Base-by-base conservation (phyloP, 768 basidiomycete genomes). In the Rhodosporidiobolus odoratus region DNA sequence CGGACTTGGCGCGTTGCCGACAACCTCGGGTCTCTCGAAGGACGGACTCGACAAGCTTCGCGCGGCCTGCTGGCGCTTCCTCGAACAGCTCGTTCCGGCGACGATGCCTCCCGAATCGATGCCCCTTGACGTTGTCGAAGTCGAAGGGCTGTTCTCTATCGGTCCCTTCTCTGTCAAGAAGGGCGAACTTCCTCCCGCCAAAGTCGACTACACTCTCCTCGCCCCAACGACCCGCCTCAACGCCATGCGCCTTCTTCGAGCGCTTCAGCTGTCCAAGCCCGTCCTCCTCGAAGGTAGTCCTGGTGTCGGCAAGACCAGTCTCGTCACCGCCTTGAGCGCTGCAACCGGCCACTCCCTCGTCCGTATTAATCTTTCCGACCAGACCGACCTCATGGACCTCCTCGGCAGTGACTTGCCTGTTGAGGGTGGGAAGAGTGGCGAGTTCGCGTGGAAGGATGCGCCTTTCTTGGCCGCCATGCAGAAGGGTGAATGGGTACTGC, bases 401-500 rank as follows among this genome's bases (percentile, higher is more conserved):
- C 97, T 98, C 75, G 96, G 96, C 15, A 91, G 92, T 32, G 96
- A 99, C 79, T 83, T 98, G 12, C 96, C 96, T 12, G 88, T 93
- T 10, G 94, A 96, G 80, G 91, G 92, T 43, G 93, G 93, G 54
- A 82, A 83, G 23, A 86, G 91, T 5, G 95, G 94, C 52, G 91
- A 96, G 78, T 99, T 99, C 78, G 88, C 88, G 2, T 99, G 96
- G 96, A 91, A 89, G 79, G 92, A 98, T 73, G 96, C 95, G 0
- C 93, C 95, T 66, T 99, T 99, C 78, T 83, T 99, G 50, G 86
- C 85, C 67, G 94, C 96, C 2, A 81, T 99, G 80, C 92, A 96
- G 78, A 85, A 89, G n/a, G 96, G 96, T 1, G 87, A 91, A 69
- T 99, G 96, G 96, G 95, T 98, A 9, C 85, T 99, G 10, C 84